Evolutionary conservation across 768 basidiomycete genomes (phyloP), one percentile per base, ranked within the genome.

Genomic region (Neoboletus subvelutipes): DNA sequence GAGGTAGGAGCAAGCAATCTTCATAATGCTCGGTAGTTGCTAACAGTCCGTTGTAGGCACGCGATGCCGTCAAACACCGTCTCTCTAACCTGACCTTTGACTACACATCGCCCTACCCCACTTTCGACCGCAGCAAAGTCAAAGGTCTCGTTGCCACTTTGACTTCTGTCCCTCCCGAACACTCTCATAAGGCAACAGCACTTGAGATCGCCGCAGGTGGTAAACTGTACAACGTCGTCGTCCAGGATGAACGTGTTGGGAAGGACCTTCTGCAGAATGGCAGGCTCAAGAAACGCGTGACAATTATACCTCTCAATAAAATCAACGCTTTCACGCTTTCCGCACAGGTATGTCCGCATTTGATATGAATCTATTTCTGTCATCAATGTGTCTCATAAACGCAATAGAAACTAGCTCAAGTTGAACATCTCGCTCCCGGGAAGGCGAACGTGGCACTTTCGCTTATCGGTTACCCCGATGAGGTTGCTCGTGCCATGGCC

Each of bases 251-350:
- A 73, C 82, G 82, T 54, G 84, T 95, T 45, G 95, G 94, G 29
- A 90, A 89, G 64, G 85, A 90, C 29, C 80, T 98, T 26, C 76
- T 98, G 46, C 83, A 89, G 67, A 84, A 88, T 46, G 86, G 87
- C 10, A 76, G 78, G 48, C 82, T 98, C 63, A 87, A 84, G 76
- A 93, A 89, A 72, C 85, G 94, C 20, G 90, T 96, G 20, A 97
- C 94, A 0, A 85, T 97, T 71, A 94, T 98, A 62, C 96, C 96
- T 0, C 76, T 99, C 47, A 96, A 88, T 72, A 96, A 94, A 76
- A 95, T 99, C 67, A 84, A 83, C 51, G 79, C 85, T 1, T 82
- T 79, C 63, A 81, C 71, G 40, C 76, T 84, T 51, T 66, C 77
- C 4, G 71, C 77, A 5, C 75, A 90, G 80, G 80, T 76, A 72